Evolutionary conservation across 352 stramenopile species (phyloP), one percentile per base, ranked within the genome.

Genomic region (Pythium aquatile): DNA sequence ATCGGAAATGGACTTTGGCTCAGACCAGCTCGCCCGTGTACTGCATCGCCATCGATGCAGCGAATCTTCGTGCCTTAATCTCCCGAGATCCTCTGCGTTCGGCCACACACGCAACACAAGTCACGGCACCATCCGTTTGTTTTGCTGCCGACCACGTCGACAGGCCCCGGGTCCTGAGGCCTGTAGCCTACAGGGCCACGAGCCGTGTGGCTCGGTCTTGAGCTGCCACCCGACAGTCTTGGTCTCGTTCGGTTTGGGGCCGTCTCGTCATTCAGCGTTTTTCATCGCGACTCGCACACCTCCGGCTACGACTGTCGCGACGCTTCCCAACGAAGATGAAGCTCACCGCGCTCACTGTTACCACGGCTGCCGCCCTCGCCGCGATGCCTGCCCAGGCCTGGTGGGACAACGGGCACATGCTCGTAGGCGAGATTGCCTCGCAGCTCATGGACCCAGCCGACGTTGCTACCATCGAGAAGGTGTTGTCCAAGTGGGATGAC

Each of bases 331-430:
- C 30, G 9, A n/a, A n/a, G 8, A 59, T 59, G 51, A 61, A 64
- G 30, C 29, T 60, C 24, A 5, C 46, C 5, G 58, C 58, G 8
- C 14, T 61, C 20, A 52, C 44, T 28, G 54, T 56, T 26, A 55
- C 55, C 6, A 37, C 53, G 13, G 47, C 55, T 37, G 60, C 61
- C 28, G 35, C 51, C n/a, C 29, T 72, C 14, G 30, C 53, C 0
- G 47, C 56, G 17, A 39, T 46, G 20, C 55, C 60, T 14, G 66
- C 60, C 2, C 65, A 68, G 10, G 71, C 57, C 13, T 78, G 64
- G 63, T 78, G 71, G 71, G 71, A 78, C 63, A 69, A 68, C 42
- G 68, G 59, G 28, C 71, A 78, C 71, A 75, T 75, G 71, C 58
- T 73, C n/a, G 67, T 73, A 40, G 58, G 62, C 20, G 51, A 78